phyloP scores from a whole-genome alignment of 2,329 filamentous ascomycete genomes.

The Pestalotiopsis sp. region DNA sequence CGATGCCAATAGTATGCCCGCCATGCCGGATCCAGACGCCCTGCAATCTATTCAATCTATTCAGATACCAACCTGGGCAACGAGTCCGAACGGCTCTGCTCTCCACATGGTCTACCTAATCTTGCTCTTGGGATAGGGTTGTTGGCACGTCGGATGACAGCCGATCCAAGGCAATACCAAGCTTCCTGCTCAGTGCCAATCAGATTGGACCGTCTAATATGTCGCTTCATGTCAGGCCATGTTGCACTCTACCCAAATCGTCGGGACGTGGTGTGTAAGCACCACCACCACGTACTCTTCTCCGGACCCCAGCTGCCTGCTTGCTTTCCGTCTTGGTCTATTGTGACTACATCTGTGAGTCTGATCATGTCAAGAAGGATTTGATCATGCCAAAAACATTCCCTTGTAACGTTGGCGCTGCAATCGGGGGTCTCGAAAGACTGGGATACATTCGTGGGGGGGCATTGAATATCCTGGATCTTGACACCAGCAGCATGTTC shows the following conservation, averaged over 20 bases:
- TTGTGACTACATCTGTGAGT: not conserved
- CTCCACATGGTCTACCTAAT: not conserved
- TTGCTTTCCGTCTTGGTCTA: not conserved
- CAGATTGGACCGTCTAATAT: not conserved
- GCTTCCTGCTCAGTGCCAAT: not conserved
- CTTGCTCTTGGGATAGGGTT: not conserved
- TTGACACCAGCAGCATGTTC: not conserved
- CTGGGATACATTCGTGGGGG: not conserved
- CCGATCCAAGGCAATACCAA: conserved; percentile 6
- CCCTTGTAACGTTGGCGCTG: not conserved
- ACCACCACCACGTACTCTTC: not conserved
- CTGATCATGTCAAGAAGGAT: not conserved
- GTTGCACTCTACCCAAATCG: conserved; percentile 4
- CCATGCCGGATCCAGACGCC: not conserved
- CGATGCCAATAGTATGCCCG: not conserved
- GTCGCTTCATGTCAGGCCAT: conserved; percentile 7
- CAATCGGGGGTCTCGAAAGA: not conserved
- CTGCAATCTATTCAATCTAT: not conserved
- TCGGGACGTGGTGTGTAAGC: not conserved
- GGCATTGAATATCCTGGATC: not conserved
- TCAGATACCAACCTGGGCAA: not conserved
- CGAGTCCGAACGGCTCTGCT: not conserved
- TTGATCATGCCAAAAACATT: not conserved
- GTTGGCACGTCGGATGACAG: not conserved
- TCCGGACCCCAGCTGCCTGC: not conserved